Base-by-base conservation (phyloP, 2,329 filamentous ascomycete species). In the Pezicula rhizophila region DNA sequence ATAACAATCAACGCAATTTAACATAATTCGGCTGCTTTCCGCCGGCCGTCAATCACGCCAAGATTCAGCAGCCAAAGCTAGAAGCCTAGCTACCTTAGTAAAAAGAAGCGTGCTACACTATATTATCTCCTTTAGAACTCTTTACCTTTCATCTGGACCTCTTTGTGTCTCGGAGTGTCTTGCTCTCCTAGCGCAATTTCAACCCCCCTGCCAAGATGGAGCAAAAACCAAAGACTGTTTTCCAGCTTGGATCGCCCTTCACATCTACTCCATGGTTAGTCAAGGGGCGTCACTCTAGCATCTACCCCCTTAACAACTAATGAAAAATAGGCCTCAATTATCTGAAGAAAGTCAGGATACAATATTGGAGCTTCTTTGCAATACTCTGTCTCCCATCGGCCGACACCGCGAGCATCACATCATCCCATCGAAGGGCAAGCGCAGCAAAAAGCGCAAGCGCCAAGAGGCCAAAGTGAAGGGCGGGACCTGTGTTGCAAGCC, bases 351-450 rank as follows among this genome's bases (percentile, higher is more conserved):
- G 86, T 46, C 82, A 87, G 64, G 76, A 83, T 45, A 72, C 74
- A 4, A 83, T 87, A 34, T 62, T 87, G 8, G 82, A 87, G 53
- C 70, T 89, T 43, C 70, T 87, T 5, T 85, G 79, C 76, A 89
- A 84, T 51, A 68, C 87, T 17, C 66, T 89, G 40, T 68, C 72
- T 0, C 84, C 85, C 2, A 66, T 89, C 12, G 84, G 84, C 1
- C 72, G 78, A 47, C 70, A 88, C 64, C 79, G 83, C 12, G 69
- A 68, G 53, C 68, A 67, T 28, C 70, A 85, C 58, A 62, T 73
- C 34, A 70, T 67, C 14, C 70, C 74, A 4, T 88, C 84, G 8
- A 80, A 77, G 60, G 84, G 84, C 39, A 84, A 79, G 58, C 70
- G 80, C 37, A 69, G 66, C 41, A 78, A 71, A 60, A 81, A 75